Base-by-base conservation (phyloP, 805 yeast species). In the Myxozyma melibiosi region DNA sequence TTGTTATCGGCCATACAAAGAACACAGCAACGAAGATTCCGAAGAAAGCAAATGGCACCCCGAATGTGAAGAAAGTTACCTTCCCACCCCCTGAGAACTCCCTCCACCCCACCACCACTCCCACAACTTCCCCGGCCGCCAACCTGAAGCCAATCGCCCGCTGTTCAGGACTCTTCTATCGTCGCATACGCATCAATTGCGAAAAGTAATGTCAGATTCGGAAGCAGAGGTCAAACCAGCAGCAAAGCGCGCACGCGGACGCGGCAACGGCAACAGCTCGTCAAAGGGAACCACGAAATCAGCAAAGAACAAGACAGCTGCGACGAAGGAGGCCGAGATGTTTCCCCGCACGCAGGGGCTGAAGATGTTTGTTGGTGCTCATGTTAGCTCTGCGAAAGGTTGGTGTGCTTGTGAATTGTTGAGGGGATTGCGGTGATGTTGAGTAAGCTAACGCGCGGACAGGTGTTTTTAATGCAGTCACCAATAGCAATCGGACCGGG, bases 391-490 rank as follows among this genome's bases (percentile, higher is more conserved):
- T 27, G 64, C 61, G 6, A 53, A 60, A 40, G 64, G 64, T 58
- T 14, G n/a, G 53, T 42, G 2, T 31, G 5, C 3, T 4, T 20
- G 7, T 27, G n/a, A n/a, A n/a, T n/a, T n/a, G n/a, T n/a, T n/a
- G n/a, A n/a, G n/a, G n/a, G 37, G 22, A 14, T n/a, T 24, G 28
- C 14, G n/a, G 16, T 2, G 39, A 25, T 13, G 30, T 33, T 51
- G 31, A 53, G 31, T 27, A 24, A 27, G 16, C 6, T 25, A 16
- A n/a, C n/a, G n/a, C n/a, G n/a, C n/a, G n/a, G n/a, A n/a, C n/a
- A n/a, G 35, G 81, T 48, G 82, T 88, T 1, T 83, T 87, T 42
- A 84, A 86, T 30, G 78, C 92, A 6, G 83, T 88, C 1, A 67
- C 76, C 34, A 81, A 84, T 64, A 86, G 85, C 22, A 74, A 73